phyloP scores from a whole-genome alignment of 2,329 filamentous ascomycete species.

The Falciphora oryzae region DNA sequence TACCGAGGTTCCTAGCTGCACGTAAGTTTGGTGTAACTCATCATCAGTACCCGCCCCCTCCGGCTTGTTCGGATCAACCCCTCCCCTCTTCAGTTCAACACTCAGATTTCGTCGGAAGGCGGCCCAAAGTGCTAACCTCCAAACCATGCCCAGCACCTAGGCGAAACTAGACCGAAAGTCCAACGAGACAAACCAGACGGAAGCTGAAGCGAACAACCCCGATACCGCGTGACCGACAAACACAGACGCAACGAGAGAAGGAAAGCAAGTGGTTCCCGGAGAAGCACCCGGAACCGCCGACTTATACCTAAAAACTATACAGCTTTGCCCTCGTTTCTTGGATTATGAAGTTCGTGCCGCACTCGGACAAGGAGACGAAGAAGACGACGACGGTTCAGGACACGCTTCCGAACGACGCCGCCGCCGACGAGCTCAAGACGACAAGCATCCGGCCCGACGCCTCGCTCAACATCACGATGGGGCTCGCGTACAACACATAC shows the following conservation, averaged over 20 bases:
- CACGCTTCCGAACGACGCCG: neutral
- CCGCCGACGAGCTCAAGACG: neutral
- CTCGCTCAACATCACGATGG: conserved; percentile 49
- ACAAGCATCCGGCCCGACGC: neutral
- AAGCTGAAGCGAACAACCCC: too few relatives aligned
- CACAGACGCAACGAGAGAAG: neutral
- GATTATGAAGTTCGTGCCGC: conserved; percentile 2
- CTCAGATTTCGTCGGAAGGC: too few relatives aligned
- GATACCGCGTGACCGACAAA: neutral
- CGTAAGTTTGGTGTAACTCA: too few relatives aligned
- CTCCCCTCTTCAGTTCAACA: neutral
- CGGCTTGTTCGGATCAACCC: neutral
- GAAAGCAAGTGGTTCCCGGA: neutral
- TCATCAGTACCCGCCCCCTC: neutral
- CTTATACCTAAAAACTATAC: neutral
- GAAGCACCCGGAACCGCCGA: neutral
- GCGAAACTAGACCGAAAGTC: neutral
- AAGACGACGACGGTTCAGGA: neutral
- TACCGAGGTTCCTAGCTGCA: too few relatives aligned
- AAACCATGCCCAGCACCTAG: neutral
- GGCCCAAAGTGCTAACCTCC: neutral
- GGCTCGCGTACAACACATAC: conserved; percentile 87
- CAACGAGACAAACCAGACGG: neutral
- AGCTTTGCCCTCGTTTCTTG: neutral
- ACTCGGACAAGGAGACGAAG: neutral